phyloP scores from a whole-genome alignment of 495 filamentous ascomycete genomes.

The Penicillium salamii region DNA sequence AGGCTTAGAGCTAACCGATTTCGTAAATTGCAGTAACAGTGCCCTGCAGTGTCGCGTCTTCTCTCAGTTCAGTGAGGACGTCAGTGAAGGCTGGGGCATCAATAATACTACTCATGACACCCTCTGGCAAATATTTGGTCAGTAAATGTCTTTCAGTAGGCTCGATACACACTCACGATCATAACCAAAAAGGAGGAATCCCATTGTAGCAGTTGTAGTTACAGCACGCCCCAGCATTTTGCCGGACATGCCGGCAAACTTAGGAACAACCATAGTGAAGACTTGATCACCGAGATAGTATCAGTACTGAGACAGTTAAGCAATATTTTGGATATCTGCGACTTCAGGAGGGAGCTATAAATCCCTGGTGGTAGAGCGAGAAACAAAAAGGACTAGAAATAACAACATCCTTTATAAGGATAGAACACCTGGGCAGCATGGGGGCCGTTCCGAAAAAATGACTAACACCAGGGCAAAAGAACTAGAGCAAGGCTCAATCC shows the following conservation, averaged over 20 bases:
- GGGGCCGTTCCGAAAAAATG: no score
- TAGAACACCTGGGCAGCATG: no score
- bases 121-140: constrained; percentile 25
- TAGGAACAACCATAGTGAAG: constrained; percentile 30
- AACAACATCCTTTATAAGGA: no score
- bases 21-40: constrained; percentile 78
- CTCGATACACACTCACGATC: constrained; percentile 49
- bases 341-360: no score
- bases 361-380: no score
- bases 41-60: constrained; percentile 65
- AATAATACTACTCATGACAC: constrained; percentile 73
- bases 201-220: constrained; percentile 59
- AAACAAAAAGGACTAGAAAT: no score
- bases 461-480: background rate
- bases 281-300: background rate
- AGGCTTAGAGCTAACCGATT: constrained; percentile 53
- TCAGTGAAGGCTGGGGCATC: constrained; percentile 63
- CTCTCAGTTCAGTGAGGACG: constrained; percentile 58
- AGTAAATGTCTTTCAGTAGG: no score
- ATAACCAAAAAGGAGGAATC: constrained; percentile 68
- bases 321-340: no score
- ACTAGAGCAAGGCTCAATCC: background rate
- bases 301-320: no score
- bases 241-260: constrained; percentile 59
- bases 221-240: constrained; percentile 55